Percentiles rank a stretch among this genome's conserved stretches.
Evolutionary conservation across 331 rosid species (phyloP).

Genomic region (Rhamnella rubrinervis): DNA sequence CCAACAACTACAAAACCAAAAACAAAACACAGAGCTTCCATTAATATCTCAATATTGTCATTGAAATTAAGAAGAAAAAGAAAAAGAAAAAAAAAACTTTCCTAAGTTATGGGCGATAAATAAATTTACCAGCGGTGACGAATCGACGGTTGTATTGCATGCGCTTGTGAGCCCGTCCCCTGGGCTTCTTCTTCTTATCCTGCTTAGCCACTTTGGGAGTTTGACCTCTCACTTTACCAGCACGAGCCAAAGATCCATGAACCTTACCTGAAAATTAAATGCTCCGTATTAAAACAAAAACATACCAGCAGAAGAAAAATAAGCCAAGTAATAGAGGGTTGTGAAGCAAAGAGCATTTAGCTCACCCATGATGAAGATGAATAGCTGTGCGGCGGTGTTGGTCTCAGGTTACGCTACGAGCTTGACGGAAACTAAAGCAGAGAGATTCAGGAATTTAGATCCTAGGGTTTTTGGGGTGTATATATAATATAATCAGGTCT

Average conservation of each 20-base stretch:
- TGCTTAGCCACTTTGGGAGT: constrained; percentile 51
- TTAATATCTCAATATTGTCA: neutral
- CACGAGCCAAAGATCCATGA: constrained; percentile 58
- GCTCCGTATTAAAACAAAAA: neutral
- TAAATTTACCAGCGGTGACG: constrained; percentile 43
- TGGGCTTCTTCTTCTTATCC: constrained; percentile 51
- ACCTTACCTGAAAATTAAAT: constrained; percentile 34
- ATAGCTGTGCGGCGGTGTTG: neutral
- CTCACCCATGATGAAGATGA: constrained; percentile 25
- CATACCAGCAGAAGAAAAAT: neutral
- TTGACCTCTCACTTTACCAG: constrained; percentile 56
- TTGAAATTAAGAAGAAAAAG: neutral
- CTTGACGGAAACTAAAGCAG: neutral
- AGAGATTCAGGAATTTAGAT: neutral
- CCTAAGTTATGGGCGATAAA: neutral
- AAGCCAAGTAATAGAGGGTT: neutral
- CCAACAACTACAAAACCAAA: constrained; percentile 25
- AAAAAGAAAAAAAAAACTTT: neutral
- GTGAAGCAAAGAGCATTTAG: neutral
- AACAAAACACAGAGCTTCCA: neutral
- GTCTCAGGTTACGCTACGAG: neutral
- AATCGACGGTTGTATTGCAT: constrained; percentile 56
- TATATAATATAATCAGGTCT: neutral
- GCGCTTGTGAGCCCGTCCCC: constrained; percentile 47
- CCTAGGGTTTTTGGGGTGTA: neutral